Base-by-base conservation (phyloP, 495 filamentous ascomycete genomes). In the Penicillium samsonianum region DNA sequence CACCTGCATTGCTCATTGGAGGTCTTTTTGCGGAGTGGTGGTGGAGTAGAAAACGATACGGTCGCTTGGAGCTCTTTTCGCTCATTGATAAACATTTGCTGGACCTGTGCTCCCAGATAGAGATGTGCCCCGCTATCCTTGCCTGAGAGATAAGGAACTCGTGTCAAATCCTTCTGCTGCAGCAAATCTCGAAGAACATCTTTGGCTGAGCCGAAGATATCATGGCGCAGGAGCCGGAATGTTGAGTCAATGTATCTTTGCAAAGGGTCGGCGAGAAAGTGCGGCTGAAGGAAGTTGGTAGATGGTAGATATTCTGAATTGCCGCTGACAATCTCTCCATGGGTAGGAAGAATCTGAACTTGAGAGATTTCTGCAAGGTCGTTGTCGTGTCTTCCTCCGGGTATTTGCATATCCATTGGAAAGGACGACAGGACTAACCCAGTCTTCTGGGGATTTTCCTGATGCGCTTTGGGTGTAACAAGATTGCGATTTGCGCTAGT, bases 141-240 rank as follows among this genome's bases (percentile, higher is more conserved):
- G 45, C 35, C 23, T 22, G 37, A 55, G 2, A 55, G 12, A 31
- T 38, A 52, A 1, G 53, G 17, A 25, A 4, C 10, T 23, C 30
- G 70, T 5, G 87, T 76, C 5, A n/a, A 12, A 17, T 53, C 28
- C 11, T n/a, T 8, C 14, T 54, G 30, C 41, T 57, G 53, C 20
- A 46, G 12, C 33, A 50, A 22, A 41, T 57, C 53, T 42, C 44
- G 11, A 52, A 61, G 53, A 1, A 54, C 38, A 56, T 61, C 53
- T 51, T 61, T 56, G 23, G 46, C 52, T 23, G 40, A 61, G n/a
- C 58, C 53, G 16, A 61, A 61, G 46, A 57, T 52, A 41, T 61
- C 47, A 48, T 61, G 41, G 45, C 58, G 58, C 6, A 61, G 23
- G 5, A 61, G 58, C 20, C 53, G 53, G 53, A 61, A 61, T 30